Evolutionary conservation across 2,329 filamentous ascomycete genomes (phyloP), one percentile per base, ranked within the genome.

Genomic region (Curvularia sp.): DNA sequence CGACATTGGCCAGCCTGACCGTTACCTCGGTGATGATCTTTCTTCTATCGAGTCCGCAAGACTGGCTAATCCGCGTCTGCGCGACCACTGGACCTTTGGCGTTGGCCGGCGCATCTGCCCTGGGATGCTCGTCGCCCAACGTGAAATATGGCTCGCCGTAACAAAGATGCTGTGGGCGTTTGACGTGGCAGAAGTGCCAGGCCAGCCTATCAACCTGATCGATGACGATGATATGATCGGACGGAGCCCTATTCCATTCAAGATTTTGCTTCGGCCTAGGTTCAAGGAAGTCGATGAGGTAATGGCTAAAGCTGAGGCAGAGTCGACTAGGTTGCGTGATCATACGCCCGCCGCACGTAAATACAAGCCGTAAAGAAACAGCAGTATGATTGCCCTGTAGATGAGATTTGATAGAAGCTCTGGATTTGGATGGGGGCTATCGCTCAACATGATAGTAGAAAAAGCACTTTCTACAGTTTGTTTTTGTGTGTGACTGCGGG

Each of bases 11-110:
- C 20, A 50, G 48, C 64, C 66, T 18, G 53, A 63, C 10, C 61
- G 67, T 13, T 70, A 67, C 50, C 55, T 58, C 4, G 58, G 64
- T 24, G 55, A 67, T 30, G 64, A 61, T 3, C 67, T 61, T 28
- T 64, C 74, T 0, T 76, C 78, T 1, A 66, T 71, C 1, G 69
- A 75, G 22, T 74, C 75, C 22, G 68, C 75, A 5, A 73, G 73
- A 6, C 59, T 64, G 15, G n/a, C 30, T 2, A 59, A 67, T 46
- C 48, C 49, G 18, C 38, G 35, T 22, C 20, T 50, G 22, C 49
- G 61, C 24, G 61, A 67, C 42, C 67, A 72, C 41, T 63, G 65
- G 46, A 58, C 54, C 6, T 73, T 71, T 50, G 69, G 71, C 6
- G 60, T 60, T 3, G 67, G 68, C 13, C 56, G 69, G 18, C 61